These are phyloP conservation scores for Diaporthe sp. DNA, from an alignment of 2,329 filamentous ascomycete genomes.

Conservation along the genomic window DNA sequence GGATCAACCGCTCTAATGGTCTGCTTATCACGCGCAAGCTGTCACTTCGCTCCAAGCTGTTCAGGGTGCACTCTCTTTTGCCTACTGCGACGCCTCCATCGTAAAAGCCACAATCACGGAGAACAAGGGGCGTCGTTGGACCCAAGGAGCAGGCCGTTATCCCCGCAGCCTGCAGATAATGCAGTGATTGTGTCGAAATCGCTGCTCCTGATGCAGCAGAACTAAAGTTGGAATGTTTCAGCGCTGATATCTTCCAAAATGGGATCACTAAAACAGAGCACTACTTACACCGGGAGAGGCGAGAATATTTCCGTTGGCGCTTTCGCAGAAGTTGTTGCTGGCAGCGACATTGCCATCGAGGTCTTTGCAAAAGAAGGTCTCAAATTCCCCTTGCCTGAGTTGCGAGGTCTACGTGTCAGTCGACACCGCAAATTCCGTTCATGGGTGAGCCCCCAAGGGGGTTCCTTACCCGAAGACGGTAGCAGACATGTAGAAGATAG, in stretches of 20 bases:
- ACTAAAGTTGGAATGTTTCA: not conserved
- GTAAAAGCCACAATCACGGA: not conserved
- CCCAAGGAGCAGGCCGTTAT: not conserved
- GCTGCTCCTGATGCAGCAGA: slow-evolving; percentile 6
- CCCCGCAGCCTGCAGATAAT: slow-evolving; percentile 4
- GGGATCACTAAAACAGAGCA: not conserved
- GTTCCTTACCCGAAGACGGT: not conserved
- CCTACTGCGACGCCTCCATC: not conserved
- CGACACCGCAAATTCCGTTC: not conserved
- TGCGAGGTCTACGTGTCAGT: not conserved
- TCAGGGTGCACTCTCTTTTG: not conserved
- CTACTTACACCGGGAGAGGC: not conserved
- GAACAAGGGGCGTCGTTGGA: not conserved
- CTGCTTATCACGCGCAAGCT: not conserved
- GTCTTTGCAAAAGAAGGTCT: not conserved
- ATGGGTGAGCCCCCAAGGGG: not conserved
- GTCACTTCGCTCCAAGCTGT: not conserved
- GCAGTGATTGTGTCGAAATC: not conserved
- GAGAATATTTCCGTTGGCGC: not conserved
- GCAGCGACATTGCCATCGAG: not conserved
- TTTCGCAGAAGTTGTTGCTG: slow-evolving; percentile 11
- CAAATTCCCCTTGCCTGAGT: not conserved
- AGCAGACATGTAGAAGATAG: not conserved
- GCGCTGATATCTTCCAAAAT: not conserved
- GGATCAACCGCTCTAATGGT: too few relatives aligned